Evolutionary conservation across 805 yeast species (phyloP).

Genomic region (Yarrowia divulgata): DNA sequence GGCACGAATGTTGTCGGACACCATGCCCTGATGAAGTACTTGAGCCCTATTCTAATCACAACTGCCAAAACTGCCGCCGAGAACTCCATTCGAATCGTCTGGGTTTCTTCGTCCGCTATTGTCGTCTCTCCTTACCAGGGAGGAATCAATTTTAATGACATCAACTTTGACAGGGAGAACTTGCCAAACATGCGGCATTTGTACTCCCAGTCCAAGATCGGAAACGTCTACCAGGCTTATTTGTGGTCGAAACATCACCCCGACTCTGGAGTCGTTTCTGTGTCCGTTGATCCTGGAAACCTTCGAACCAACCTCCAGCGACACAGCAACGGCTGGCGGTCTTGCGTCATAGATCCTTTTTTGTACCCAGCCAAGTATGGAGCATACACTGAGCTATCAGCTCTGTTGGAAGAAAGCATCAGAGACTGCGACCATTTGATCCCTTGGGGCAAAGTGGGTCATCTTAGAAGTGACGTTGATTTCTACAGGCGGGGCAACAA

Average conservation of each 20-base stretch:
- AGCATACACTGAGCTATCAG: constrained; percentile 56
- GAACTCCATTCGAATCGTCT: constrained; percentile 54
- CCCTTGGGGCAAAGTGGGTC: constrained; percentile 56
- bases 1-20: constrained; percentile 59
- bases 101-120: constrained; percentile 56
- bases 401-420: constrained; percentile 54
- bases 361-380: constrained; percentile 51
- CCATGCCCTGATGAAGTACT: constrained; percentile 53
- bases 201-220: constrained; percentile 58
- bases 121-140: constrained; percentile 47
- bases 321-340: constrained; percentile 36
- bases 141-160: constrained; percentile 52
- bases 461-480: constrained; percentile 51
- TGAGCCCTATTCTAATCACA: constrained; percentile 53
- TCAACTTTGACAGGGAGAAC: constrained; percentile 45
- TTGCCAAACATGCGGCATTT: constrained; percentile 40
- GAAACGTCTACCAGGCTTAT: constrained; percentile 51
- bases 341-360: constrained; percentile 17
- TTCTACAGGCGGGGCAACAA: constrained; percentile 49
- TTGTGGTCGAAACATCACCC: constrained; percentile 52
- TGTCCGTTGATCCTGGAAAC: constrained; percentile 55
- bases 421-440: constrained; percentile 52
- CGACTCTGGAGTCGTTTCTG: constrained; percentile 49
- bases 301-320: constrained; percentile 52
- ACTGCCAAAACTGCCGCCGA: constrained; percentile 48